Base-by-base conservation (phyloP, 139 green algal species). In the Trebouxia sp. region DNA sequence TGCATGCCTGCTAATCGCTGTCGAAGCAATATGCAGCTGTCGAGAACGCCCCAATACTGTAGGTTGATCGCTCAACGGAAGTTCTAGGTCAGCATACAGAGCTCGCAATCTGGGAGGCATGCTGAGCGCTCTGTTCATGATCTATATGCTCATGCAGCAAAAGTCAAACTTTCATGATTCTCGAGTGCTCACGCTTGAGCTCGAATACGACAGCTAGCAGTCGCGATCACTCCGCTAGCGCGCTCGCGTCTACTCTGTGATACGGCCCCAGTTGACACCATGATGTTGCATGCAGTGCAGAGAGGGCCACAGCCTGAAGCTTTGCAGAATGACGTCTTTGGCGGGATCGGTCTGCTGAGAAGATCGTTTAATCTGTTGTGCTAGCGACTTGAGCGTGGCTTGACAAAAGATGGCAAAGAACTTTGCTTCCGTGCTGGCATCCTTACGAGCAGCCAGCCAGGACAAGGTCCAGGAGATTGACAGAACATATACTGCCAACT, bases 401-500 rank as follows among this genome's bases (percentile, higher is more conserved):
- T 3, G 50, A 3, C 2, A 6, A 58, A 37, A 20, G 24, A 77
- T 77, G 69, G 69, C 69, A 32, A 77, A 77, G 24, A 77, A 77
- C 41, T 77, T 77, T 32, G n/a, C 41, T 11, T 56, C 69, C 1
- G 69, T 77, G 26, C 69, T 77, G 26, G 69, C 38, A 1, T 51
- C 69, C 5, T n/a, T 77, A n/a, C 24, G 69, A 56, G 39, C 26
- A 56, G 69, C 41, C 24, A 41, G 69, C 26, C 24, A 38, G 8
- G 43, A 51, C 12, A 77, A 51, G 39, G 24, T 77, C 55, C 69
- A 77, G n/a, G 69, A 77, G 26, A n/a, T 77, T 11, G 69, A 77
- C 12, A 56, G 41, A 38, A 24, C 39, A 37, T 77, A 56, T 41
- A 24, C 69, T 37, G 26, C 39, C 24, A 53, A 77, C 22, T 53